Evolutionary conservation across 2,329 filamentous ascomycete species (phyloP).

Genomic region (Chaetothyriales sp.): DNA sequence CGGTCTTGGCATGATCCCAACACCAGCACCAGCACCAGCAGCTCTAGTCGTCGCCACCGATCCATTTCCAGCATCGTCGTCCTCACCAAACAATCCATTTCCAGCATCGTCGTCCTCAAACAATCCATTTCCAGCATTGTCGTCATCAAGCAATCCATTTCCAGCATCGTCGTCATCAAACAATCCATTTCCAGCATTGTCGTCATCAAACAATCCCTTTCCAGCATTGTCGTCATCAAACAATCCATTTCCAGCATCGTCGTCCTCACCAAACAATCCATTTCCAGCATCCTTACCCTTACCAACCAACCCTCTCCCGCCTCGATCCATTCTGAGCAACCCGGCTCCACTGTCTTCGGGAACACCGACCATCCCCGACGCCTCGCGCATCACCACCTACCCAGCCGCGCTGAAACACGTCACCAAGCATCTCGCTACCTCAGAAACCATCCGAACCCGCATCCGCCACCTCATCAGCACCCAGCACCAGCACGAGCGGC

Average conservation of each 20-base stretch:
- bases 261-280: no score
- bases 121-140: no score
- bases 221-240: not conserved
- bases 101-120: no score
- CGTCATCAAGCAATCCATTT: no score
- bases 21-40: not conserved
- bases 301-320: not conserved
- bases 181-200: no score
- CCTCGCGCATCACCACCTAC: constrained; percentile 39
- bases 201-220: no score
- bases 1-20: constrained; percentile 7
- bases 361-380: constrained; percentile 20
- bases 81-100: no score
- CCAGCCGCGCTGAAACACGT: constrained; percentile 38
- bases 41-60: not conserved
- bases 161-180: no score
- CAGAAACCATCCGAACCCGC: constrained; percentile 31
- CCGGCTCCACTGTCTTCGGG: not conserved
- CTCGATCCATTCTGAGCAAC: not conserved
- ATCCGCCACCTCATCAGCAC: constrained; percentile 47
- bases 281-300: no score
- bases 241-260: constrained; percentile 2
- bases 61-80: constrained; percentile 2
- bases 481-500: constrained; percentile 49
- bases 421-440: constrained; percentile 35